Conservation (phyloP, 345 rosid genomes). For the Corchorus capsularis region DNA sequence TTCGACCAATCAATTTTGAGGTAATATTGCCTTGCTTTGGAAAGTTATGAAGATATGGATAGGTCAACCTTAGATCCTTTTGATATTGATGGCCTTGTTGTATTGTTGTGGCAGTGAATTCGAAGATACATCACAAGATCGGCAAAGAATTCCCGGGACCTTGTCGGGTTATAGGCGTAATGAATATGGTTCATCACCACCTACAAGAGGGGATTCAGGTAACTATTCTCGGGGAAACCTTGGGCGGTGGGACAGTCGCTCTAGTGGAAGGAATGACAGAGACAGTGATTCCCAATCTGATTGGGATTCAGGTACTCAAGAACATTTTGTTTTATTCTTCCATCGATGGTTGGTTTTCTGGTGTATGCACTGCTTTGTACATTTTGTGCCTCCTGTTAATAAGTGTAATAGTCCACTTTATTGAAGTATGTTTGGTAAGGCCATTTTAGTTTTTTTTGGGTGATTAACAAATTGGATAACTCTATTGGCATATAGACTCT, state of each 20-base stretch:
- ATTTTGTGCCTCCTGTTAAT: background rate
- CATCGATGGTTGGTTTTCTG: conserved; percentile 12
- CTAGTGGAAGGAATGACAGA: conserved; percentile 76
- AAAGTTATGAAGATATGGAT: background rate
- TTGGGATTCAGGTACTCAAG: conserved; percentile 63
- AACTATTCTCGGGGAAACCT: conserved; percentile 52
- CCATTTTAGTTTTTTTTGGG: background rate
- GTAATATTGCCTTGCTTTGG: conserved; percentile 38
- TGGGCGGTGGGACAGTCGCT: conserved; percentile 89
- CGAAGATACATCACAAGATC: conserved; percentile 65
- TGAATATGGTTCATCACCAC: conserved; percentile 91
- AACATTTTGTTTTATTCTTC: background rate
- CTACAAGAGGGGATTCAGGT: conserved; percentile 71
- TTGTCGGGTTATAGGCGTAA: conserved; percentile 60
- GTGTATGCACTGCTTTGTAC: background rate
- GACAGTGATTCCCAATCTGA: conserved; percentile 79
- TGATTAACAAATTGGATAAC: conserved; percentile 12
- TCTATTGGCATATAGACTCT: conserved; percentile 46
- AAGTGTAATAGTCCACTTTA: background rate
- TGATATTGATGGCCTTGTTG: conserved; percentile 11
- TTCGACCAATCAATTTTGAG: conserved; percentile 57
- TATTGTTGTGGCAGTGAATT: conserved; percentile 52
- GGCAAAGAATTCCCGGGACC: conserved; percentile 53
- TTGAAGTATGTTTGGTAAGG: background rate
- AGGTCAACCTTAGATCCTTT: background rate